Percentiles rank a stretch among this genome's conserved stretches.
phyloP scores from a whole-genome alignment of 139 green algal genomes.

The Astrephomene gubernaculifera region DNA sequence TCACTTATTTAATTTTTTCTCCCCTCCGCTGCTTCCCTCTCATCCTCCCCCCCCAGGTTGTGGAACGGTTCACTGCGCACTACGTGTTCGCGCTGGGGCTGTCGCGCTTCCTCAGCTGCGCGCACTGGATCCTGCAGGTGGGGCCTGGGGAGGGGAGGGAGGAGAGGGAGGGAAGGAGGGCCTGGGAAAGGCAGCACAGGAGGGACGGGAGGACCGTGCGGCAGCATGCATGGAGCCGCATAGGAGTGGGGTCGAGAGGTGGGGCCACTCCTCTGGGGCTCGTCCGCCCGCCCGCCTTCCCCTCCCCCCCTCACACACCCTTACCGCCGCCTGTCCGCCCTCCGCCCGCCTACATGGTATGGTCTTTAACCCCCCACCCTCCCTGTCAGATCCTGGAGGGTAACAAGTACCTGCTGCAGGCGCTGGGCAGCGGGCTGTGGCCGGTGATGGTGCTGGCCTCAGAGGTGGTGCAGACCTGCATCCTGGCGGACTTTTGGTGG shows the following conservation, averaged over 20 bases:
- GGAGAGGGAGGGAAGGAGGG: no score
- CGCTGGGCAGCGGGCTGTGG: conserved; percentile 94
- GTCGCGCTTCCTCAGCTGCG: conserved; percentile 96
- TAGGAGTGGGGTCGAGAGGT: no score
- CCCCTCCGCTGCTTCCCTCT: no score
- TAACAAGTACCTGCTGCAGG: conserved; percentile 86
- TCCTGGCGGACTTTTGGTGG: conserved; percentile 98
- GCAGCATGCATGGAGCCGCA: no score
- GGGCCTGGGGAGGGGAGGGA: no score
- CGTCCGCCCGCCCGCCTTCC: no score
- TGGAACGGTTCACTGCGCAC: conserved; percentile 97
- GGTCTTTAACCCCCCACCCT: neutral
- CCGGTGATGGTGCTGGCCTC: conserved; percentile 96
- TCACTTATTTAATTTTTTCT: no score
- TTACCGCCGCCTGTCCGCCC: no score
- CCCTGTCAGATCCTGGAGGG: conserved; percentile 89
- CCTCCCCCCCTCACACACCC: no score
- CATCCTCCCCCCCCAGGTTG: conserved; percentile 67
- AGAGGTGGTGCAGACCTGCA: conserved; percentile 98
- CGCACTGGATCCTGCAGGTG: conserved; percentile 97
- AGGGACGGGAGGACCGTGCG: no score
- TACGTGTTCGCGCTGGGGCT: conserved; percentile 98
- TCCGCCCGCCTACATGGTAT: neutral
- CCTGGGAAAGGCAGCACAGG: no score
- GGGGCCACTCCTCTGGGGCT: no score